Evolutionary conservation across 768 basidiomycete genomes (phyloP), one percentile per base, ranked within the genome.

Genomic region (Thelephora ganbajun): DNA sequence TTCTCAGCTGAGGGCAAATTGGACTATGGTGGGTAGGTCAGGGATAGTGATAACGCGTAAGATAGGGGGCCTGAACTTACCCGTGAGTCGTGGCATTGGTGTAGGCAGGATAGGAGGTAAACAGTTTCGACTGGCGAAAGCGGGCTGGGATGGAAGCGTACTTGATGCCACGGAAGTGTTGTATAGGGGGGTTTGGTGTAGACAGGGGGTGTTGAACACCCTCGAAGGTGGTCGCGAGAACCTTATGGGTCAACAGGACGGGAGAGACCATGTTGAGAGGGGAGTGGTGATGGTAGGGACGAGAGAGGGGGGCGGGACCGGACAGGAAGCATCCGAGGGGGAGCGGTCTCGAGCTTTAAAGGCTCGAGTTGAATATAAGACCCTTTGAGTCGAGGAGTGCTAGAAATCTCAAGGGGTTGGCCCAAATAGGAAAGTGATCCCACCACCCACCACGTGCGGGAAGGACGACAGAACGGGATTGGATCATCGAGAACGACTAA

Each of bases 131-230:
- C 62, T 82, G 83, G 46, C 83, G 76, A 57, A 87, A 88, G 43
- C 85, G 80, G 34, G 76, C 78, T 20, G 82, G 81, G 12, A 86
- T 69, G 18, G 68, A 68, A 19, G 81, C 85, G 54, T 86, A 88
- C 65, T 83, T 84, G 57, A 88, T 79, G 35, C 85, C 85, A 18
- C 77, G 73, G 55, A 77, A 88, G 57, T 86, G 84, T 55, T 81
- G 76, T 51, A 88, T 69, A 11, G 69, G 71, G 0, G 65, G 57
- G 43, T 73, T 72, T 20, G 67, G 60, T 0, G 77, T 72, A 4
- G 84, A 85, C 23, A 76, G 51, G 7, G 71, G 52, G 58, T 86
- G 84, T 33, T 75, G 68, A 41, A 80, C 55, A 47, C 85, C 85
- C 35, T 66, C 67, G 63, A 88, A 86, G 7, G 78, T 76, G 0